A percentile compares a stretch with the other conserved stretches of the same genome.
phyloP scores from a whole-genome alignment of 176 grass and related monocot genomes.

The Ensete ventricosum region DNA sequence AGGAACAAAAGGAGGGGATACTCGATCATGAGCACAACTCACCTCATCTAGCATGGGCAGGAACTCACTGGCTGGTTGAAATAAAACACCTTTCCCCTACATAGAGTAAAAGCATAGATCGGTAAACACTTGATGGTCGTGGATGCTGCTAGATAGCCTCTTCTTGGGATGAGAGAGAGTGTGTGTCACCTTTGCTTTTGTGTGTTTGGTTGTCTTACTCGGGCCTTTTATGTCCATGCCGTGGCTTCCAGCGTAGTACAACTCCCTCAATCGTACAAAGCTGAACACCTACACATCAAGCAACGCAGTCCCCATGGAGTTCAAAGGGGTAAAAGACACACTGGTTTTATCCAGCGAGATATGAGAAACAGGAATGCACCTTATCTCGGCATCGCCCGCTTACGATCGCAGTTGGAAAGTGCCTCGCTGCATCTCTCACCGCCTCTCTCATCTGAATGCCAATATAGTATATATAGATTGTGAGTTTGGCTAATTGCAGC shows the following conservation, averaged over 20 bases:
- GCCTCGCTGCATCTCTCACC: slow-evolving; percentile 46
- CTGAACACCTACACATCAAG: slow-evolving; percentile 33
- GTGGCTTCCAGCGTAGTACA: slow-evolving; percentile 87
- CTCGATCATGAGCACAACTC: not conserved
- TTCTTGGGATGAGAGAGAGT: not conserved
- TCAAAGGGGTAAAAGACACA: not conserved
- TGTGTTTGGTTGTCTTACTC: slow-evolving; percentile 21
- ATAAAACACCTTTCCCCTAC: slow-evolving; percentile 34
- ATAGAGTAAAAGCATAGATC: not conserved
- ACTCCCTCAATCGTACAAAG: slow-evolving; percentile 49
- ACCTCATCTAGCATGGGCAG: slow-evolving; percentile 60
- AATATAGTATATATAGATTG: not conserved
- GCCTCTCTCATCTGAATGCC: slow-evolving; percentile 49
- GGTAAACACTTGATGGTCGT: not conserved
- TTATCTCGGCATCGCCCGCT: slow-evolving; percentile 60
- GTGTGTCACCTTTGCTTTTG: slow-evolving; percentile 24
- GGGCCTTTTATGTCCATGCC: slow-evolving; percentile 85
- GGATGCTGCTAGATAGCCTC: no score
- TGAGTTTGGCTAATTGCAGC: not conserved
- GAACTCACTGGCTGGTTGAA: slow-evolving; percentile 65
- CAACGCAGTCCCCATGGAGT: no score
- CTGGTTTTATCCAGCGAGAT: not conserved
- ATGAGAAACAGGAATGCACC: slow-evolving; percentile 21
- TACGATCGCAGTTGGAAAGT: slow-evolving; percentile 68
- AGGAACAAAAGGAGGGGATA: not conserved